Evolutionary conservation across 768 basidiomycete genomes (phyloP), one percentile per base, ranked within the genome.

Genomic region (Russula compacta): DNA sequence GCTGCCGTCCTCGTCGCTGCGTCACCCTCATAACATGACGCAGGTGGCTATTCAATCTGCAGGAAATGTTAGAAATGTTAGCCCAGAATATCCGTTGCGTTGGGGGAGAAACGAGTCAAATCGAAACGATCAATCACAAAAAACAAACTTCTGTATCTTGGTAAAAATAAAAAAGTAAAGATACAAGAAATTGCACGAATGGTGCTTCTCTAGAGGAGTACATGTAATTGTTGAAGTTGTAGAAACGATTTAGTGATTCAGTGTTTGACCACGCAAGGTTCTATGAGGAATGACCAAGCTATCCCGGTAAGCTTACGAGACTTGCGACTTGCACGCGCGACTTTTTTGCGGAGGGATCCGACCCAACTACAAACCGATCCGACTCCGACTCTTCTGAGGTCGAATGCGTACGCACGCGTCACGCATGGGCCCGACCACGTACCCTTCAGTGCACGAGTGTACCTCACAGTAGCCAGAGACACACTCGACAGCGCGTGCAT

Each of bases 401-500:
- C 51, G 38, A 24, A 32, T 33, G 24, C 46, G 55, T 8, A 66
- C 57, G 48, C 71, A 73, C 12, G 59, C 53, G 43, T 60, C 64
- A 4, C 59, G 53, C 65, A 58, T 59, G 7, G 49, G 48, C 52
- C 66, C 50, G 8, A 64, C 64, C 0, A 44, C 53, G 56, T 69
- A 72, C 14, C 72, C 72, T 10, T 59, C 40, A 21, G 38, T 56
- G 69, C 73, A 73, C 19, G 71, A 66, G 49, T 64, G 59, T 15
- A 71, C 66, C 50, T 59, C 59, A 57, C 73, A 72, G 12, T 24
- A 53, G 29, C 72, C 72, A 21, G 32, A 51, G 14, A 68, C 57
- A 65, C 72, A 73, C 32, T 69, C 67, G 5, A 72, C 72, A 29
- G 67, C 60, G 21, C 63, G 54, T 11, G 67, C 69, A 44, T 66